A percentile compares a stretch with the other conserved stretches of the same genome.
Evolutionary conservation across 177 flowering plant genomes (phyloP).

Genomic region (Telopea speciosissima): DNA sequence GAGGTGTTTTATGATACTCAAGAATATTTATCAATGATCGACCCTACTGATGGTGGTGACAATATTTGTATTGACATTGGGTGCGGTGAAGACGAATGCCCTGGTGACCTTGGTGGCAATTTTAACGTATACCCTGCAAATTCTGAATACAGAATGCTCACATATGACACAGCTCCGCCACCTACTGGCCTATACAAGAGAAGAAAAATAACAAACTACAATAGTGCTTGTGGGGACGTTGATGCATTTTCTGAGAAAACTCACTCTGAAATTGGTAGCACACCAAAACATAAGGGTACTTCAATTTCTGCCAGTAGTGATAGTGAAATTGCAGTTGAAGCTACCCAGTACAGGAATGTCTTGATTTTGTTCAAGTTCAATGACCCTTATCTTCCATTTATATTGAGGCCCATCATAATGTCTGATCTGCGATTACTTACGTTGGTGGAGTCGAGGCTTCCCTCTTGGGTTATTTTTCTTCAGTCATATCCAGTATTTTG

Average conservation of each 20-base stretch:
- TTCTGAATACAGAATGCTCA: constrained; percentile 18
- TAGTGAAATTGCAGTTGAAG: constrained; percentile 7
- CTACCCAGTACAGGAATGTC: constrained; percentile 16
- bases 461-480: constrained; percentile 37
- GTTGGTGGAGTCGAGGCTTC: constrained; percentile 35
- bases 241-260: constrained; percentile 33
- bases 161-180: constrained; percentile 56
- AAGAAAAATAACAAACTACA: constrained; percentile 43
- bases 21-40: constrained; percentile 23
- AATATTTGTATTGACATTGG: neutral
- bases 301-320: constrained; percentile 9
- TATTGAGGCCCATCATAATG: constrained; percentile 26
- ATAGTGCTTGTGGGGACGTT: constrained; percentile 21
- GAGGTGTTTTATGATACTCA: constrained; percentile 16
- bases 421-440: constrained; percentile 29
- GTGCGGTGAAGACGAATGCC: neutral
- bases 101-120: constrained; percentile 6
- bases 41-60: constrained; percentile 4
- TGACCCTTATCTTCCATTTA: constrained; percentile 27
- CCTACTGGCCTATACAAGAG: constrained; percentile 60
- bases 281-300: neutral
- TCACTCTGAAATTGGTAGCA: neutral
- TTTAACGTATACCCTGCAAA: constrained; percentile 28
- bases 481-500: constrained; percentile 34
- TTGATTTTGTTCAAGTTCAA: constrained; percentile 23